Evolutionary conservation across 169 alveolate species (phyloP), one percentile per base, ranked within the genome.

Genomic region (Blepharisma undulans): DNA sequence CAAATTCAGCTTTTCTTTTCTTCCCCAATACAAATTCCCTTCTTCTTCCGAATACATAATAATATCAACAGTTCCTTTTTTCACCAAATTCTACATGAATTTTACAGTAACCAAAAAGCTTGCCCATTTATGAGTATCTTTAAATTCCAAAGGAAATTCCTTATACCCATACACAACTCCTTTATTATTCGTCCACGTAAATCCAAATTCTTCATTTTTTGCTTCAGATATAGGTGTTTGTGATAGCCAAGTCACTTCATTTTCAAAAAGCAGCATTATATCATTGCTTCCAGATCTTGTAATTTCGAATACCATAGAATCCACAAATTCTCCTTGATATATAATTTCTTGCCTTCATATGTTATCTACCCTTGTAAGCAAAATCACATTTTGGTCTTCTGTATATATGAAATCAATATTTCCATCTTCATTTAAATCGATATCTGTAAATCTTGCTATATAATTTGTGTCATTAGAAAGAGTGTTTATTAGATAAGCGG

Each of bases 1-100:
- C 7, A 82, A n/a, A 60, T 60, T 60, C 89, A 33, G 27, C 29
- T 22, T 22, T 60, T 82, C 60, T 82, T 82, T 82, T 30, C 89
- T 32, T 36, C 89, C 89, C 89, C 89, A 82, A 60, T 25, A 82
- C 33, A 82, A 32, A 19, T 5, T 82, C 21, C 27, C 76, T 59
- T 22, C 30, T 21, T 36, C 76, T 32, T 21, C 32, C 0, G 89
- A 48, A 34, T 25, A 22, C 29, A 82, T 72, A 22, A 82, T 21
- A 22, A 82, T 21, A 74, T 82, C 89, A 12, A 82, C 78, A 21
- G 22, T 60, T 5, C 89, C 89, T 21, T 22, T 48, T 34, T 82
- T 82, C 34, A 32, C 34, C 10, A 82, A 8, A 48, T 82, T 32
- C 86, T 78, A 78, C 29, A 29, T 78, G 18, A 8, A 78, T 21